phyloP scores from a whole-genome alignment of 2,329 filamentous ascomycete species.

The Diaporthe batatas region DNA sequence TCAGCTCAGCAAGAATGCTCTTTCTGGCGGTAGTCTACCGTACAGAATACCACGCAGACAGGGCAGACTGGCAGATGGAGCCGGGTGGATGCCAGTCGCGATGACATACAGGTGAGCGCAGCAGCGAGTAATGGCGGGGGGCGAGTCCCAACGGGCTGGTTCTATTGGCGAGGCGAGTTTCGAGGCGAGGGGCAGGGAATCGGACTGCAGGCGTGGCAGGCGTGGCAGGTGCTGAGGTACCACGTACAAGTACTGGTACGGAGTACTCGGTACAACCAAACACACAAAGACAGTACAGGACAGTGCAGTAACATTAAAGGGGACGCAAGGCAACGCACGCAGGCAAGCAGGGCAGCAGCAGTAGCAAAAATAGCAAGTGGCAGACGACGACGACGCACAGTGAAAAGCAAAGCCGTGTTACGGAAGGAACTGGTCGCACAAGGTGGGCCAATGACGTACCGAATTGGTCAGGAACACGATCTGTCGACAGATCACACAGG shows the following conservation, averaged over 20 bases:
- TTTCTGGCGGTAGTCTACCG: background rate
- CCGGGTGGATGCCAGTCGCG: slow-evolving; percentile 17
- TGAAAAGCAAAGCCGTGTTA: background rate
- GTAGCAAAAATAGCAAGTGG: background rate
- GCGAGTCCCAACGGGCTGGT: slow-evolving; percentile 29
- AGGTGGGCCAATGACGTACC: slow-evolving; percentile 31
- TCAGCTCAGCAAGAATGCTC: background rate
- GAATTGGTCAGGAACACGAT: slow-evolving; percentile 9
- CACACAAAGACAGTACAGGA: background rate
- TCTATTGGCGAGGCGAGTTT: slow-evolving; percentile 19
- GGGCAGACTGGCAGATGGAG: background rate
- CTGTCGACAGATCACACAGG: background rate
- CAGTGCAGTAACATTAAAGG: background rate
- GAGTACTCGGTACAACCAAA: background rate
- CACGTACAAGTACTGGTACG: background rate
- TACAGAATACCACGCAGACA: background rate
- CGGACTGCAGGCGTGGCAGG: slow-evolving; percentile 1
- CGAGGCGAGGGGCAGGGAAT: slow-evolving; percentile 7
- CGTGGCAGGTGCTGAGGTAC: no score
- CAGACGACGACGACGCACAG: background rate
- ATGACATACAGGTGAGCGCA: slow-evolving; percentile 36
- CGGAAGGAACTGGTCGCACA: background rate
- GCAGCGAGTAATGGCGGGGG: slow-evolving; percentile 33
- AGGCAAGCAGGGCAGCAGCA: background rate
- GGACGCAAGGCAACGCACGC: no score